These are phyloP conservation scores for Pholiota microspora DNA, from an alignment of 768 basidiomycete genomes.

Conservation along the genomic window DNA sequence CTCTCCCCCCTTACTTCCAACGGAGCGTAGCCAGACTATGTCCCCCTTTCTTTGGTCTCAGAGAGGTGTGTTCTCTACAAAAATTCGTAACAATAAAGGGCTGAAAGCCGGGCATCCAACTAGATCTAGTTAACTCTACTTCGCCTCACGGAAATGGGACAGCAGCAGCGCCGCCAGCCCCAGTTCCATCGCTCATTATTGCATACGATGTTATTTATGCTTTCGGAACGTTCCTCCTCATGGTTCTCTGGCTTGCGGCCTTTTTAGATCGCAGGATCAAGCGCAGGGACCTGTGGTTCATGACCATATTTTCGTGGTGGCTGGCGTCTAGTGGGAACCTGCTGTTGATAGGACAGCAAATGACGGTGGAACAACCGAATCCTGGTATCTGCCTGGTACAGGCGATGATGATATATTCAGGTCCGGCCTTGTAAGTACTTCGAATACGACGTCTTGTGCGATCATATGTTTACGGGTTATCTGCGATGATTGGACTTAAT, in stretches of 20 bases:
- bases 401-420: not conserved
- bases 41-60: not conserved
- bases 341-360: not conserved
- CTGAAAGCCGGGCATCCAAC: too few species aligned
- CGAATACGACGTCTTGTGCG: too few species aligned
- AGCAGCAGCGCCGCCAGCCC: not conserved
- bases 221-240: not conserved
- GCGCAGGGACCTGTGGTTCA: not conserved
- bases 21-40: not conserved
- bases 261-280: not conserved
- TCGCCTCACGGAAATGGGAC: not conserved
- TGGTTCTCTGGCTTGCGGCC: not conserved
- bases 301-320: not conserved
- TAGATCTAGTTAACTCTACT: not conserved
- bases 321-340: not conserved
- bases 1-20: too few species aligned
- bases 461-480: too few species aligned
- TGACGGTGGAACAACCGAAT: not conserved
- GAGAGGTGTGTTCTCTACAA: not conserved
- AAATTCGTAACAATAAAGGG: too few species aligned
- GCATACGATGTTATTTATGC: not conserved
- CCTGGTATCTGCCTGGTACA: not conserved
- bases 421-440: not conserved
- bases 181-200: not conserved
- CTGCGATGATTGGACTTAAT: too few species aligned